These are phyloP conservation scores for Phytophthora citricola DNA, from an alignment of 352 stramenopile genomes.

Conservation along the genomic window DNA sequence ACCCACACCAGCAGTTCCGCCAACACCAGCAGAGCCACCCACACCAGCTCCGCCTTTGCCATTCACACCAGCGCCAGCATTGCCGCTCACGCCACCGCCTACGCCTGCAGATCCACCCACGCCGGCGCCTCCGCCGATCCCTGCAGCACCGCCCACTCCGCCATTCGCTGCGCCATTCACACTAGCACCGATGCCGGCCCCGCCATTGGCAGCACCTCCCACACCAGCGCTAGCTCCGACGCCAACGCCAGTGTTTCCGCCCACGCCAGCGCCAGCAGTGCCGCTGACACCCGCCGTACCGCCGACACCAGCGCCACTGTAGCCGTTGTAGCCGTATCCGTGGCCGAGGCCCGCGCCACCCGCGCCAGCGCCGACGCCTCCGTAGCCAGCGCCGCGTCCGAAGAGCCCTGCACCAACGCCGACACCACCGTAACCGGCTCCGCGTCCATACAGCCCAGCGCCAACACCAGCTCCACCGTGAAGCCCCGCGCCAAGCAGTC, in stretches of 20 bases:
- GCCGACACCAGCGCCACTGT: no score
- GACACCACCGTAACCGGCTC: neutral
- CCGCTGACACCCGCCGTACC: no score
- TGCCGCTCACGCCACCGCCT: neutral
- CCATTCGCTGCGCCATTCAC: neutral
- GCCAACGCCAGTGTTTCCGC: neutral
- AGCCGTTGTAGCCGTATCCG: no score
- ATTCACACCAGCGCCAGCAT: neutral
- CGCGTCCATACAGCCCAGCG: neutral
- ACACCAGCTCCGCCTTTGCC: neutral
- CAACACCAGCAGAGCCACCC: neutral
- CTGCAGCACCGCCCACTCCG: no score
- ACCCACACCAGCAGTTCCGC: neutral
- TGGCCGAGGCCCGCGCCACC: neutral
- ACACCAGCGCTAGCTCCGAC: neutral
- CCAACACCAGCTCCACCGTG: slow-evolving; percentile 4
- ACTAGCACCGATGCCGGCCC: neutral
- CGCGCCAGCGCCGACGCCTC: neutral
- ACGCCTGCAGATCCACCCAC: neutral
- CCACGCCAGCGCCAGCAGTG: neutral
- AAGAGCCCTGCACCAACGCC: neutral
- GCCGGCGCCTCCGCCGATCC: neutral
- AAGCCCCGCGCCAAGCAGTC: slow-evolving; percentile 7
- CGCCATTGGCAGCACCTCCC: no score
- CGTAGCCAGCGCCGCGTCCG: neutral